phyloP scores from a whole-genome alignment of 2,329 filamentous ascomycete species.

The Cryphonectria carpinicola region DNA sequence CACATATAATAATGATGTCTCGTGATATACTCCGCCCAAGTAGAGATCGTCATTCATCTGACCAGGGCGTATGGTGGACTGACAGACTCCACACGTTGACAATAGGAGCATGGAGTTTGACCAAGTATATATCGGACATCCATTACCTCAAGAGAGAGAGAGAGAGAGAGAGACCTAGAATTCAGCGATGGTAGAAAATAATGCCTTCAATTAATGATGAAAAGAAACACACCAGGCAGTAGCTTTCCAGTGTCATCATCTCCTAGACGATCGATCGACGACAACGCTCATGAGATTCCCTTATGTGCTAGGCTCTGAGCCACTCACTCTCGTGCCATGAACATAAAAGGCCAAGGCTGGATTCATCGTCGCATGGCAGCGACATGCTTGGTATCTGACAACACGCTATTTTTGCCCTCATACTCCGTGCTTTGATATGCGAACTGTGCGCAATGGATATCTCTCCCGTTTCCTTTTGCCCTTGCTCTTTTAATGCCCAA shows the following conservation, averaged over 20 bases:
- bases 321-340: neutral
- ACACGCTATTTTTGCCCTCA: neutral
- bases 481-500: neutral
- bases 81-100: neutral
- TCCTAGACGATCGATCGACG: neutral
- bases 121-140: neutral
- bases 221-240: neutral
- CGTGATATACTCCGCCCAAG: no score
- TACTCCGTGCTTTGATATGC: slow-evolving; percentile 26
- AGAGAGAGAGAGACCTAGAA: no score
- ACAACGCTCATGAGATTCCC: neutral
- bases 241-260: neutral
- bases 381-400: neutral
- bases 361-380: neutral
- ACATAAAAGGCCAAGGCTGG: neutral
- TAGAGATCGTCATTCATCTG: no score
- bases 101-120: neutral
- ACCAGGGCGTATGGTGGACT: no score
- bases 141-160: neutral
- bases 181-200: no score
- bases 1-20: no score
- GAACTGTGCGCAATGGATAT: slow-evolving; percentile 24
- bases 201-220: neutral
- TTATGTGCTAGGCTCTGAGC: neutral
- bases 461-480: slow-evolving; percentile 9